Evolutionary conservation across 192 early-diverging fungal species (phyloP), one percentile per base, ranked within the genome.

Genomic region (Helicostylum pulchrum): DNA sequence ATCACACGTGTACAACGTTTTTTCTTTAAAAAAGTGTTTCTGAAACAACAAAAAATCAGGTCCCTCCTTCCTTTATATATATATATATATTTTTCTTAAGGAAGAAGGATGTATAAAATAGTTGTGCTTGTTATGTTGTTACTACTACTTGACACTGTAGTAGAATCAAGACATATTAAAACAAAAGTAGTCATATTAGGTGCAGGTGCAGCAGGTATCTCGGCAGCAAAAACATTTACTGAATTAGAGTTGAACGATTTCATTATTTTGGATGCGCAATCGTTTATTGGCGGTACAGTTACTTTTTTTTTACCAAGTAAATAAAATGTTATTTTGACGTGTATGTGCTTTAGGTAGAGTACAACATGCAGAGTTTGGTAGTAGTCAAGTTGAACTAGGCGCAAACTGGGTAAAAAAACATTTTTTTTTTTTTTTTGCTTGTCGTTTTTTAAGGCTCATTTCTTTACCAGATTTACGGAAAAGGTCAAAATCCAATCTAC

Each of bases 401-500:
- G 65, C 60, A 21, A 73, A 73, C 34, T 73, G 71, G 71, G 71
- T 73, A 56, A 61, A 34, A 32, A 31, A 0, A 21, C 19, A 50
- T 14, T 5, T 19, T 9, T 39, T 17, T 0, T 17, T 14, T 23
- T 34, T 48, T 46, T 43, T 19, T 39, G 17, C 15, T 0, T 7
- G n/a, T n/a, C n/a, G n/a, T n/a, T n/a, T n/a, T n/a, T n/a, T n/a
- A n/a, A 51, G 36, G 17, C 15, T 45, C 26, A 26, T 26, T n/a
- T 46, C 17, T 53, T 15, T 4, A 19, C 31, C n/a, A 74, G 67
- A 71, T 77, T 30, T 69, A 75, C 49, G 76, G 76, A 10, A 59
- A 74, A 43, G 73, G 64, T 14, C 43, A 65, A 15, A 77, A 77
- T 59, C 76, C 72, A n/a, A 66, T 77, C n/a, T 65, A 70, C 14